Evolutionary conservation across 139 green algal genomes (phyloP).

Genomic region (Spirogloea muscicola): DNA sequence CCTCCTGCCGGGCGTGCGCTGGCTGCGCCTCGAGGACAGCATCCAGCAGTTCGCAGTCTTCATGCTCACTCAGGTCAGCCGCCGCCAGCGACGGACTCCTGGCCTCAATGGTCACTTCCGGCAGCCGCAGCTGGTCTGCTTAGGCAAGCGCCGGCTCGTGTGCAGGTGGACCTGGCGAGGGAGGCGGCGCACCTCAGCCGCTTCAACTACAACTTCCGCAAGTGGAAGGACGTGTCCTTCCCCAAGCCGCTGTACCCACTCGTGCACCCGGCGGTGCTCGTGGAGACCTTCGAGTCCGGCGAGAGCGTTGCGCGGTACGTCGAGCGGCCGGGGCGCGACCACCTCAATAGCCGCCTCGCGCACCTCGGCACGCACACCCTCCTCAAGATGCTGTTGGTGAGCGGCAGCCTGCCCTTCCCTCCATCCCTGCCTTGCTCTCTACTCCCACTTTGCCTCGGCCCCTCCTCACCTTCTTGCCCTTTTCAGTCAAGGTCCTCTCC

Average conservation of each 20-base stretch:
- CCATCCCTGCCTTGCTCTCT: no score
- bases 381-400: conserved; percentile 61
- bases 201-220: conserved; percentile 95
- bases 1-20: conserved; percentile 59
- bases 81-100: no score
- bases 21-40: conserved; percentile 80
- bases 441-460: no score
- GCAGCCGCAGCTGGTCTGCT: no score
- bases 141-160: no score
- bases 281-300: conserved; percentile 91
- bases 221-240: conserved; percentile 68
- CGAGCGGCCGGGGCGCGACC: conserved; percentile 66
- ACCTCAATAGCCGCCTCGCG: conserved; percentile 43
- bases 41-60: conserved; percentile 85
- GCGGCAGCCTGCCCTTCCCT: not conserved
- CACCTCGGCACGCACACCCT: conserved; percentile 51
- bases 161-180: conserved; percentile 81
- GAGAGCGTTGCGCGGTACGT: conserved; percentile 75
- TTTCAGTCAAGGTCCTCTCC: no score
- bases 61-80: conserved; percentile 71
- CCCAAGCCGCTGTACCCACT: conserved; percentile 89
- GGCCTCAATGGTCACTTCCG: no score
- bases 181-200: conserved; percentile 83
- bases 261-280: conserved; percentile 75
- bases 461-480: no score